Conservation (phyloP, 148 eudicot genomes). For the Camellia sinensis region DNA sequence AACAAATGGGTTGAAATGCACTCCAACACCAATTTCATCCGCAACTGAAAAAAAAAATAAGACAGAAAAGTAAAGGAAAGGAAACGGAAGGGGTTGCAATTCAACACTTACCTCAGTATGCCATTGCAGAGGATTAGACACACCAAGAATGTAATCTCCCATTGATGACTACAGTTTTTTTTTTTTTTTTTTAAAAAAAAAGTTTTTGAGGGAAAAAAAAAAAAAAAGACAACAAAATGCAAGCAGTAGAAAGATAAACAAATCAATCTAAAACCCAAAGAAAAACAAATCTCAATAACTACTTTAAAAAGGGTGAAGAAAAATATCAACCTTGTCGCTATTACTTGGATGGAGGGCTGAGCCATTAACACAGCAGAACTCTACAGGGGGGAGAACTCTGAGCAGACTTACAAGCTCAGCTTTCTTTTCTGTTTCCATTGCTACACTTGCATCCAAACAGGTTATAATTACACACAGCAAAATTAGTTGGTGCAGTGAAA, state of each 20-base stretch:
- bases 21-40: constrained; percentile 76
- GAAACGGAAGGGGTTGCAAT: not conserved
- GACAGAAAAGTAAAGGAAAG: not conserved
- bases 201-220: not conserved
- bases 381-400: constrained; percentile 77
- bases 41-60: constrained; percentile 31
- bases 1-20: constrained; percentile 92
- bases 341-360: constrained; percentile 88
- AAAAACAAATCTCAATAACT: not conserved
- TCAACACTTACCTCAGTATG: constrained; percentile 61
- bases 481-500: not conserved
- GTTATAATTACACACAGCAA: not conserved
- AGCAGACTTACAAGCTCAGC: constrained; percentile 56
- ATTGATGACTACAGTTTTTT: constrained; percentile 60
- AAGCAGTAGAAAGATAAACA: not conserved
- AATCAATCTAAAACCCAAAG: not conserved
- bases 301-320: not conserved
- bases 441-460: constrained; percentile 9
- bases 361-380: constrained; percentile 87
- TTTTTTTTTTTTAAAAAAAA: no score
- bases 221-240: not conserved
- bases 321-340: constrained; percentile 52
- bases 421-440: constrained; percentile 38
- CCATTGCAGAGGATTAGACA: constrained; percentile 81
- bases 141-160: constrained; percentile 91